A percentile compares a stretch with the other conserved stretches of the same genome.
These are phyloP conservation scores for Argentina anserina DNA, from an alignment of 306 rosid genomes.

Conservation along the genomic window DNA sequence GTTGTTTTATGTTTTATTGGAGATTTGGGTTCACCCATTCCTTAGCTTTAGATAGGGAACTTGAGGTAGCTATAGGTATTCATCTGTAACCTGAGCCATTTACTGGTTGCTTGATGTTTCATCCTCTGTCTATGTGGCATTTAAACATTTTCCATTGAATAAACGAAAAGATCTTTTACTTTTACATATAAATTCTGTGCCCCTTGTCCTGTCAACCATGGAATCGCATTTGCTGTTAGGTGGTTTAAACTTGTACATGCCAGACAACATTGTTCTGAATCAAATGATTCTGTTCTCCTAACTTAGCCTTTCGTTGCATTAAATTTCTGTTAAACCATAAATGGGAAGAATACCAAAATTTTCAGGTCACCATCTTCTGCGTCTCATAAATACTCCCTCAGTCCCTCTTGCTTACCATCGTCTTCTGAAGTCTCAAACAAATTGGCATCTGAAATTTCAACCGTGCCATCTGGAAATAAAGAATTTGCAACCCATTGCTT, in stretches of 20 bases:
- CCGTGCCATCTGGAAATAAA: not conserved
- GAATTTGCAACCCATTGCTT: slow-evolving; percentile 21
- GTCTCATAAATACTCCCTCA: no score
- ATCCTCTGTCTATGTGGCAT: not conserved
- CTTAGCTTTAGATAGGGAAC: slow-evolving; percentile 28
- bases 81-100: no score
- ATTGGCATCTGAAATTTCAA: slow-evolving; percentile 4
- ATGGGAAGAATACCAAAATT: not conserved
- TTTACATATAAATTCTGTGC: not conserved
- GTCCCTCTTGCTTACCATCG: not conserved
- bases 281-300: not conserved
- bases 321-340: not conserved
- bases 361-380: not conserved
- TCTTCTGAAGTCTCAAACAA: not conserved
- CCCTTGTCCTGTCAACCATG: not conserved
- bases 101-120: slow-evolving; percentile 17
- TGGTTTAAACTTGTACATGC: not conserved
- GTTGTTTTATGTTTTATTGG: not conserved
- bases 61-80: slow-evolving; percentile 15
- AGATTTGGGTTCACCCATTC: slow-evolving; percentile 8
- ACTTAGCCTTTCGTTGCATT: not conserved
- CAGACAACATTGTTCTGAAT: not conserved
- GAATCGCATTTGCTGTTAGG: not conserved
- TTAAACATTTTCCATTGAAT: not conserved
- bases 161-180: not conserved